Evolutionary conservation across 306 rosid species (phyloP), one percentile per base, ranked within the genome.

Genomic region (Pueraria montana): DNA sequence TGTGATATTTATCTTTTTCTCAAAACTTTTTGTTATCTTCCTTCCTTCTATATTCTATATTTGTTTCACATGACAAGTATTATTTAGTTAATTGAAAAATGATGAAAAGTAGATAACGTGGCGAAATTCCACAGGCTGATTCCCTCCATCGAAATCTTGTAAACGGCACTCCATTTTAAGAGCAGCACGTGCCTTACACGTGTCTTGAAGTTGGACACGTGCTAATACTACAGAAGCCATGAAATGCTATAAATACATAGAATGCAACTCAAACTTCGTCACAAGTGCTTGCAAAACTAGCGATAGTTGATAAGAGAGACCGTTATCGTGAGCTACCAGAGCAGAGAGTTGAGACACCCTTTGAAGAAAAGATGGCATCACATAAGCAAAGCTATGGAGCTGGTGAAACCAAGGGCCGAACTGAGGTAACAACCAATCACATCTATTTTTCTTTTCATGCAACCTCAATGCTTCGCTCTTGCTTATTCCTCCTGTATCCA

Each of bases 321-420:
- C 32, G 32, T 27, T 27, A 27, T 27, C 32, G 32, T 27, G 40
- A 34, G 40, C 5, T 4, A 34, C 6, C 8, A 34, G 5, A n/a
- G n/a, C n/a, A 12, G 52, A 11, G 4, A 30, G 34, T 34, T 34
- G 40, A 34, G 40, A 34, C 8, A 5, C 40, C 34, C 34, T 52
- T 10, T 61, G 10, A 30, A 63, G 43, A 36, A 62, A 82, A 83
- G 14, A 93, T 93, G 97, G 87, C 95, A 43, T 86, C 92, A 69
- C 87, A 56, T 5, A 66, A 83, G 1, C 89, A 87, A 55, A 73
- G 86, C 32, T 77, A 78, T 36, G 21, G 1, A 6, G 56, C 75
- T 43, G 75, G 75, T 42, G 56, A 68, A 68, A 21, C 74, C 55
- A 68, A 68, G 18, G 74, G 53, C 34, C 34, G 36, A 40, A 11